These are phyloP conservation scores for Helichrysum umbraculigerum DNA, from an alignment of 129 eudicot genomes.

Conservation along the genomic window DNA sequence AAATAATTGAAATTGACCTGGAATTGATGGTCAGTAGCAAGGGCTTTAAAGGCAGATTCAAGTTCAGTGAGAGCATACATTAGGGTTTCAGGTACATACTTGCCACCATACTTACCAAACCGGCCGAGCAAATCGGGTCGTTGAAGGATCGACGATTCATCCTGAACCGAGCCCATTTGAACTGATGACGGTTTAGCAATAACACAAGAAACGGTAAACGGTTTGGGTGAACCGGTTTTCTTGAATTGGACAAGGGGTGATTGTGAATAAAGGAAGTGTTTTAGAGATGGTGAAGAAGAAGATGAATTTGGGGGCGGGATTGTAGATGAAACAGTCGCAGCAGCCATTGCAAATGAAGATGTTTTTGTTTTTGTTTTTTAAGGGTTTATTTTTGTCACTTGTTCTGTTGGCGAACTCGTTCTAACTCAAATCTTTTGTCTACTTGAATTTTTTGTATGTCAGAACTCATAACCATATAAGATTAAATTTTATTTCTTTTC, in stretches of 20 bases:
- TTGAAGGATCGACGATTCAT: slow-evolving; percentile 27
- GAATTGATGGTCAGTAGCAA: slow-evolving; percentile 36
- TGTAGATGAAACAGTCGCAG: background rate
- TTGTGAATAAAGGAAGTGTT: slow-evolving; percentile 6
- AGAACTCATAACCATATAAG: too few species aligned
- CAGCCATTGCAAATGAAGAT: background rate
- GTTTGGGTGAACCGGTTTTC: slow-evolving; percentile 18
- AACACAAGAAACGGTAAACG: slow-evolving; percentile 38
- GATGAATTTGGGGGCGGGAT: background rate
- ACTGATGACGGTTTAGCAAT: slow-evolving; percentile 27
- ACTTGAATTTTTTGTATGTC: too few species aligned
- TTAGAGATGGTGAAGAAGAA: slow-evolving; percentile 19
- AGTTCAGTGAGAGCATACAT: slow-evolving; percentile 78
- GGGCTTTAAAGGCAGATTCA: slow-evolving; percentile 64
- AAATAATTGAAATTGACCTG: slow-evolving; percentile 23
- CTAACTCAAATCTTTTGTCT: too few species aligned
- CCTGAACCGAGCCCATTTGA: slow-evolving; percentile 26
- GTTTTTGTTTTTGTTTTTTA: too few species aligned
- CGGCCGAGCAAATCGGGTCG: slow-evolving; percentile 85
- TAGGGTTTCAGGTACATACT: slow-evolving; percentile 87
- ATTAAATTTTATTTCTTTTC: too few species aligned
- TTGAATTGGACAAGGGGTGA: slow-evolving; percentile 18
- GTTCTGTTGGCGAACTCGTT: background rate
- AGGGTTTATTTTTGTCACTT: background rate
- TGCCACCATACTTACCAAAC: slow-evolving; percentile 87